phyloP scores from a whole-genome alignment of 768 basidiomycete species.

The Chalciporus piperatus region DNA sequence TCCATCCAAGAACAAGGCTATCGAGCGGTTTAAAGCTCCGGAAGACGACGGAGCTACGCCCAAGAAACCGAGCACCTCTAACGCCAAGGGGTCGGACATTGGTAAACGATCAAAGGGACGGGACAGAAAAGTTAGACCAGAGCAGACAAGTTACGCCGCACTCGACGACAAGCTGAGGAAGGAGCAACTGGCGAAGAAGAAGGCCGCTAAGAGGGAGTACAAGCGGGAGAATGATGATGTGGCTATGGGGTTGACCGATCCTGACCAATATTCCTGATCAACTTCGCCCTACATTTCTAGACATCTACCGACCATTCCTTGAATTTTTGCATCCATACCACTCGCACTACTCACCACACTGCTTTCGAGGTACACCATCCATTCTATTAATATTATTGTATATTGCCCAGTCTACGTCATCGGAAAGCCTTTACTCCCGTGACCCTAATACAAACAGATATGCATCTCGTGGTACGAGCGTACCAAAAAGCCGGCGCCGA shows the following conservation, averaged over 20 bases:
- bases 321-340: neutral
- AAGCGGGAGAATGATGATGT: neutral
- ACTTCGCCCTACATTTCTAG: neutral
- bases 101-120: constrained; percentile 45
- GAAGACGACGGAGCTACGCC: constrained; percentile 23
- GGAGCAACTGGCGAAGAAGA: constrained; percentile 35
- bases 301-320: neutral
- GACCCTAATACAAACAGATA: neutral
- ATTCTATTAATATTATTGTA: neutral
- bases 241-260: constrained; percentile 8
- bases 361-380: neutral
- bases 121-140: constrained; percentile 19
- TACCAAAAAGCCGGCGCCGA: constrained; percentile 1
- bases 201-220: constrained; percentile 17
- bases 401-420: constrained; percentile 1
- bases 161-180: constrained; percentile 38
- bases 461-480: neutral
- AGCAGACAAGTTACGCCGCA: constrained; percentile 27
- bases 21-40: constrained; percentile 52
- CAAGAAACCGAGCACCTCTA: constrained; percentile 26
- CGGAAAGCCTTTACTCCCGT: neutral
- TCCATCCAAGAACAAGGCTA: constrained; percentile 70
- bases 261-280: constrained; percentile 11
- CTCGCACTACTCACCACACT: neutral
- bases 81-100: constrained; percentile 50